Conservation (phyloP, 1,139 yeast species). For the Chernovozyma aurita region DNA sequence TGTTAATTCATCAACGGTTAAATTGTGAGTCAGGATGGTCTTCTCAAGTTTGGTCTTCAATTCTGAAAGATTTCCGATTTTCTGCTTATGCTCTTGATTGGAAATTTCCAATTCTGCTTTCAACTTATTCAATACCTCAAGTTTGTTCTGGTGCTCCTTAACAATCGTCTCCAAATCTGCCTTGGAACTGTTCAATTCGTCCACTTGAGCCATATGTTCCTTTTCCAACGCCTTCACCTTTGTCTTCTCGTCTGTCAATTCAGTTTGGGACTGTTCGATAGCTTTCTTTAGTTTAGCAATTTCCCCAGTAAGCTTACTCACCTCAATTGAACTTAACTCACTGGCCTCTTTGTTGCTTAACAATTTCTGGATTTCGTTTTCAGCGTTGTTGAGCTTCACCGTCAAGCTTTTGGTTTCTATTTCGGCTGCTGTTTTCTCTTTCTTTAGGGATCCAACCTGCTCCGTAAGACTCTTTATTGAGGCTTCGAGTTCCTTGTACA, state of each 20-base stretch:
- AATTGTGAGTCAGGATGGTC: background rate
- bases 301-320: conserved; percentile 1
- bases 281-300: conserved; percentile 4
- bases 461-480: background rate
- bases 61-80: background rate
- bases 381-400: conserved; percentile 1
- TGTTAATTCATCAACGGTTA: background rate
- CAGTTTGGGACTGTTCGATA: conserved; percentile 8
- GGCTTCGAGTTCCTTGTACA: background rate
- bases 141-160: background rate
- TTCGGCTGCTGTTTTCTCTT: background rate
- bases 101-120: background rate
- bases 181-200: background rate
- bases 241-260: conserved; percentile 9
- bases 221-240: conserved; percentile 3
- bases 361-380: background rate
- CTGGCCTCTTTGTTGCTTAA: conserved; percentile 2
- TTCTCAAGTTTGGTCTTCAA: background rate
- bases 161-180: background rate
- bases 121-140: background rate
- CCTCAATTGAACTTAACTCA: conserved; percentile 7
- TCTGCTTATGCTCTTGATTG: background rate
- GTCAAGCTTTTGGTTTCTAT: conserved; percentile 1
- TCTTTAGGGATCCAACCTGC: background rate
- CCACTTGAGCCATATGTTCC: background rate